These are phyloP conservation scores for Diplodia corticola DNA, from an alignment of 2,329 filamentous ascomycete genomes.

Conservation along the genomic window DNA sequence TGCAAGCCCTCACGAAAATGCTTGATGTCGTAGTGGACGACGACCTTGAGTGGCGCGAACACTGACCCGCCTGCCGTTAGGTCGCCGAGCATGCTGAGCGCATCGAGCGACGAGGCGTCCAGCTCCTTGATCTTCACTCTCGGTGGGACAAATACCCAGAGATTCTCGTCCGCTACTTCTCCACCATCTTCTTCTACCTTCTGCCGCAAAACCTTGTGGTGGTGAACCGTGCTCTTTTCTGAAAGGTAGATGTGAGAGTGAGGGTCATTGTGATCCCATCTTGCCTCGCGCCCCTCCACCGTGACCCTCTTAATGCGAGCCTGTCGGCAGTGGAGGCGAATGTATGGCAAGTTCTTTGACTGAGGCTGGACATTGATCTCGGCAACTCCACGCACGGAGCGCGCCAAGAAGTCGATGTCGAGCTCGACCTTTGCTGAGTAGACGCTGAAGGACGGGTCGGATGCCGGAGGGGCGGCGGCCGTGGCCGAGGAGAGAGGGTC, in stretches of 20 bases:
- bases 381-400: conserved; percentile 73
- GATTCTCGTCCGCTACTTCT: conserved; percentile 56
- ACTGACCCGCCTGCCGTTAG: conserved; percentile 31
- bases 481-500: conserved; percentile 34
- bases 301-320: conserved; percentile 57
- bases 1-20: conserved; percentile 83
- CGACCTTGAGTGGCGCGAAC: conserved; percentile 63
- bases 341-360: conserved; percentile 54
- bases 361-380: conserved; percentile 76
- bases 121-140: conserved; percentile 63
- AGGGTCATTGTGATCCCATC: conserved; percentile 59
- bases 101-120: conserved; percentile 48
- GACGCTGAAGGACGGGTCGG: conserved; percentile 52
- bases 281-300: conserved; percentile 42
- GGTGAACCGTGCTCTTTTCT: conserved; percentile 62
- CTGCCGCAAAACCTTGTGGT: conserved; percentile 74
- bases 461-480: conserved; percentile 4
- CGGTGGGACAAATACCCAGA: conserved; percentile 61
- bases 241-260: conserved; percentile 67
- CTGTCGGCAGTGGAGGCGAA: conserved; percentile 64
- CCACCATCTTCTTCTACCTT: conserved; percentile 61
- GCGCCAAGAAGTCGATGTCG: conserved; percentile 80
- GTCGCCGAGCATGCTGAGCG: conserved; percentile 27
- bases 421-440: conserved; percentile 85
- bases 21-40: conserved; percentile 75